phyloP scores from a whole-genome alignment of 202 grass and related monocot species.

The Schoenoplectus tabernaemontani region DNA sequence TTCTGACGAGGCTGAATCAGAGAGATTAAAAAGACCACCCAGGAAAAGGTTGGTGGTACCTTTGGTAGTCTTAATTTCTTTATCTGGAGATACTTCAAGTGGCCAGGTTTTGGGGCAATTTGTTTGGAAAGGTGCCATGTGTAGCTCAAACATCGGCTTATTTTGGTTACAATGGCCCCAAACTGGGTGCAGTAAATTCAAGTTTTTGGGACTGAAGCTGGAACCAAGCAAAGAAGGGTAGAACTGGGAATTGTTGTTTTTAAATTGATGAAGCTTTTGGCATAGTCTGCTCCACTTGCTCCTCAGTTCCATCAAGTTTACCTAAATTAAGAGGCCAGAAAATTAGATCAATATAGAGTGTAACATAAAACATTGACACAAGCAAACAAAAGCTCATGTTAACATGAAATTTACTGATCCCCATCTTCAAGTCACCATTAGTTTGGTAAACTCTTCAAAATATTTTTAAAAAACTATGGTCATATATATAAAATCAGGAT shows the following conservation, averaged over 20 bases:
- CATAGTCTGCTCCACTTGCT: slow-evolving; percentile 69
- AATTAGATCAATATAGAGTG: neutral
- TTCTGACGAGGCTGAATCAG: slow-evolving; percentile 34
- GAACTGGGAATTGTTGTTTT: slow-evolving; percentile 24
- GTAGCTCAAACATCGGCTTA: slow-evolving; percentile 24
- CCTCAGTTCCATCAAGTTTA: slow-evolving; percentile 50
- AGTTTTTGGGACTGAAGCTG: slow-evolving; percentile 1
- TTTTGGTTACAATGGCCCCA: slow-evolving; percentile 28
- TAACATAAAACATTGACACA: neutral
- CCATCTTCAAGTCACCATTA: too few species aligned
- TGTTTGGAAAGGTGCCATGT: slow-evolving; percentile 26
- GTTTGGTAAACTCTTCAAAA: neutral
- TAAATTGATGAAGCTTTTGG: slow-evolving; percentile 48
- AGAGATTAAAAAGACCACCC: slow-evolving; percentile 25
- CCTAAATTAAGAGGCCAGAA: slow-evolving; percentile 12
- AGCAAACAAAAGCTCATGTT: neutral
- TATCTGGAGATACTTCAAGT: slow-evolving; percentile 5
- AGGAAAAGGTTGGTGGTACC: slow-evolving; percentile 20
- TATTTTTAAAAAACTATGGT: neutral
- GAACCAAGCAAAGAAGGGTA: slow-evolving; percentile 26
- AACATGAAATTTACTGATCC: neutral
- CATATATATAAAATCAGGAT: neutral
- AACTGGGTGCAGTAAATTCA: slow-evolving; percentile 9
- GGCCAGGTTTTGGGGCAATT: slow-evolving; percentile 16
- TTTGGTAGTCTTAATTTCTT: slow-evolving; percentile 15